phyloP scores from a whole-genome alignment of 2,329 filamentous ascomycete genomes.

The Dactylellina parvicollis region DNA sequence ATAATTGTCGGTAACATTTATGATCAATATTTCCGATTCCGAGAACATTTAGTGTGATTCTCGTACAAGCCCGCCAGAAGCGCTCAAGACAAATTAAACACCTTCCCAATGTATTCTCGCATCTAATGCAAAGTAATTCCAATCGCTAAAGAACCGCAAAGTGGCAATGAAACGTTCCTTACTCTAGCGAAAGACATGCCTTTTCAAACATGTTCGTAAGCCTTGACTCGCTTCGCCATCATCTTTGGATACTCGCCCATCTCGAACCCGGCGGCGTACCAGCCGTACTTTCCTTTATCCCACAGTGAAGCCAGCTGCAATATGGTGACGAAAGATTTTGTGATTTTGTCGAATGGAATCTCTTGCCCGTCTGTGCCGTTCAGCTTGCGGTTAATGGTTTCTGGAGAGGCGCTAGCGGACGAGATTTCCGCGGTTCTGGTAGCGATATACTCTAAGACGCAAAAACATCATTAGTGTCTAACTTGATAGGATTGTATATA shows the following conservation, averaged over 20 bases:
- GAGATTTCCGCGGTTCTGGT: background rate
- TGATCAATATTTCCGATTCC: too few species aligned
- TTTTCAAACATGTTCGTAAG: background rate
- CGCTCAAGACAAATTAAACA: background rate
- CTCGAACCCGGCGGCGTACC: conserved; percentile 20
- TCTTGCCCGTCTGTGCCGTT: background rate
- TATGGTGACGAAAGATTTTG: conserved; percentile 4
- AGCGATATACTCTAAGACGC: background rate
- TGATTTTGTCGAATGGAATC: background rate
- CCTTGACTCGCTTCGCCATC: conserved; percentile 13
- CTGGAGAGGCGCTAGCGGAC: background rate
- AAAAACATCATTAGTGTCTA: too few species aligned
- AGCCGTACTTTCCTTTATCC: conserved; percentile 8
- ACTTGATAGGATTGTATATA: too few species aligned
- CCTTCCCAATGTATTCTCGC: background rate
- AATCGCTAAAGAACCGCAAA: too few species aligned
- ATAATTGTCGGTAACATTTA: too few species aligned
- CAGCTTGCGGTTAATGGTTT: background rate
- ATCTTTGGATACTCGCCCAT: conserved; percentile 5
- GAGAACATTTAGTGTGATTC: too few species aligned
- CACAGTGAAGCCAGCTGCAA: conserved; percentile 33
- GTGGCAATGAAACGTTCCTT: too few species aligned
- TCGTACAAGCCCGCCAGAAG: too few species aligned
- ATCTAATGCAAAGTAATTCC: too few species aligned
- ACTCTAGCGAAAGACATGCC: too few species aligned